Conservation (phyloP, 345 rosid genomes). For the Anacardium occidentale region DNA sequence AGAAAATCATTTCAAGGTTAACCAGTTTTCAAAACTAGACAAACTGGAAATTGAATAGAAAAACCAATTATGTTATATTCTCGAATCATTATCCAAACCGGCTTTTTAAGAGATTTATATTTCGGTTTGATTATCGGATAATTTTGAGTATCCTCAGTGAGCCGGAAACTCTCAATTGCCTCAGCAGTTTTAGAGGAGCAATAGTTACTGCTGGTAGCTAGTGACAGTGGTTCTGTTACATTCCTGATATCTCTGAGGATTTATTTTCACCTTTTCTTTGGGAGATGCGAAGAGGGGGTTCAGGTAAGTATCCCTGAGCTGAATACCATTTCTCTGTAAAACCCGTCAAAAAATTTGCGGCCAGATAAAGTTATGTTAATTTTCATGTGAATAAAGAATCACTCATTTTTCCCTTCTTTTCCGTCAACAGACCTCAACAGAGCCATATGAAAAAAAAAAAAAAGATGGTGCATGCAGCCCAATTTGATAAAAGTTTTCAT, state of each 20-base stretch:
- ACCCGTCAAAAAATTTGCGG: not conserved
- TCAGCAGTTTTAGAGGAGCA: not conserved
- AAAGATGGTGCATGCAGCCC: no score
- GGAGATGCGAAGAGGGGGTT: not conserved
- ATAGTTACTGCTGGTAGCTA: not conserved
- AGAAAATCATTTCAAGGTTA: no score
- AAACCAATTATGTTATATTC: no score
- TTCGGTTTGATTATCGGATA: no score
- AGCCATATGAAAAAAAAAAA: no score
- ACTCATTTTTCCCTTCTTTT: not conserved
- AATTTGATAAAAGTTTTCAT: no score
- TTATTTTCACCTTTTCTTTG: not conserved
- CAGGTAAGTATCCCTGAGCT: not conserved
- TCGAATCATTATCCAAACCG: no score
- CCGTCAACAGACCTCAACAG: no score
- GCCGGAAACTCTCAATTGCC: not conserved
- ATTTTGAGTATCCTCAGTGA: no score
- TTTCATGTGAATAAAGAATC: not conserved
- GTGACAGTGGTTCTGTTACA: not conserved
- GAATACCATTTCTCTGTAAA: not conserved
- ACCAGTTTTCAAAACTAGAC: no score
- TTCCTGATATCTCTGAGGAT: not conserved
- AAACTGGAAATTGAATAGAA: no score
- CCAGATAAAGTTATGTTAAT: not conserved
- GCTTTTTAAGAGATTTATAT: no score